Conservation (phyloP, 148 eudicot species). For the Rhododendron williamsianum region DNA sequence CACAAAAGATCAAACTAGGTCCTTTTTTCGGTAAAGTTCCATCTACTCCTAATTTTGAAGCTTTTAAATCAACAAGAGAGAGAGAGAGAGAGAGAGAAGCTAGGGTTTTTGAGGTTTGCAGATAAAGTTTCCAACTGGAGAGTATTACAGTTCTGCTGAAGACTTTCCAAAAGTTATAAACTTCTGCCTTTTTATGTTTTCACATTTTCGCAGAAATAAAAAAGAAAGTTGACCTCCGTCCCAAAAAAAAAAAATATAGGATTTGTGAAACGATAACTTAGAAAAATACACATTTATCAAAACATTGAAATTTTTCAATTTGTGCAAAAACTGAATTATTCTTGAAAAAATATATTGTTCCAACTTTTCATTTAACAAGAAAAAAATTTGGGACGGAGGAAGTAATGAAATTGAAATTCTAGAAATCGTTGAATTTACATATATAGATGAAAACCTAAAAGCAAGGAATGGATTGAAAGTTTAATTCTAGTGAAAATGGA, state of each 20-base stretch:
- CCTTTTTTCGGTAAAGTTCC: slow-evolving; percentile 3
- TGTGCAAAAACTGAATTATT: no score
- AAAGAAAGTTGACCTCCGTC: background rate
- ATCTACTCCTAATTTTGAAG: background rate
- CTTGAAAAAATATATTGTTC: no score
- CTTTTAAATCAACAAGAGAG: background rate
- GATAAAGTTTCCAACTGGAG: background rate
- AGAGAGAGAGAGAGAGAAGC: background rate
- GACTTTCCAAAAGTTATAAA: background rate
- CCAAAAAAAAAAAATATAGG: no score
- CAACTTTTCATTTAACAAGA: no score
- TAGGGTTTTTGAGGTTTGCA: background rate
- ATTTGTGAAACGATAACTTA: no score
- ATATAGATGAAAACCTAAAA: background rate
- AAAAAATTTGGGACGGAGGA: background rate
- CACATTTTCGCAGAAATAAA: background rate
- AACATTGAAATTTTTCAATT: no score
- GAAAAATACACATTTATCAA: no score
- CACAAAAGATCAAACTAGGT: slow-evolving; percentile 12
- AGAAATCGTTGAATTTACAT: background rate
- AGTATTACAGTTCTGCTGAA: background rate
- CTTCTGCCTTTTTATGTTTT: no score
- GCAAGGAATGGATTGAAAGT: no score
- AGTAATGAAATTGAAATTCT: background rate
- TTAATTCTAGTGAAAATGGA: background rate